A percentile compares a stretch with the other conserved stretches of the same genome.
phyloP scores from a whole-genome alignment of 805 yeast genomes.

The Lipomyces yamanashiensis region DNA sequence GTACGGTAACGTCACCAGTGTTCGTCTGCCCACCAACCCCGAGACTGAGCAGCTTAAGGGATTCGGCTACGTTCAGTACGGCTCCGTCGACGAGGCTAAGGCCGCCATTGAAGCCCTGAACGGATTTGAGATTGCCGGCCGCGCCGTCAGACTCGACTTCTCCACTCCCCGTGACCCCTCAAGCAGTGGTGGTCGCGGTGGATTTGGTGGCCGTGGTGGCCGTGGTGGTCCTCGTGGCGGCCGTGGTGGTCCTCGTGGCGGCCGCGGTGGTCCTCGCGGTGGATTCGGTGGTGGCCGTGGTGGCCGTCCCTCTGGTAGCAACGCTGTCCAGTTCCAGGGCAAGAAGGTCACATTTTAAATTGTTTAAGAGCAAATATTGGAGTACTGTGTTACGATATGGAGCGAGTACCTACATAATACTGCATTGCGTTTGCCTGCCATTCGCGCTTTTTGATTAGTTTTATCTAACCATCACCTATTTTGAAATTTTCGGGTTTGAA shows the following conservation, averaged over 20 bases:
- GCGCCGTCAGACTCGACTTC: conserved; percentile 93
- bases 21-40: conserved; percentile 97
- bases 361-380: not conserved
- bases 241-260: conserved; percentile 44
- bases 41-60: conserved; percentile 99
- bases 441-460: not conserved
- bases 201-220: conserved; percentile 49
- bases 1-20: conserved; percentile 82
- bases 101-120: conserved; percentile 83
- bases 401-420: not conserved
- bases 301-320: conserved; percentile 44
- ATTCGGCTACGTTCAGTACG: conserved; percentile 95
- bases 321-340: conserved; percentile 71
- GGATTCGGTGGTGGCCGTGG: conserved; percentile 45
- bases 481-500: not conserved
- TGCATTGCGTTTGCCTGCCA: not conserved
- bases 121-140: conserved; percentile 87
- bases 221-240: conserved; percentile 51
- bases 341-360: conserved; percentile 47
- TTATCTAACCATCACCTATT: not conserved
- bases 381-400: conserved; percentile 8
- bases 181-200: conserved; percentile 49
- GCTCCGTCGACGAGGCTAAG: conserved; percentile 85
- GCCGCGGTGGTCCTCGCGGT: conserved; percentile 36
- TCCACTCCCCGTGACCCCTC: conserved; percentile 81